phyloP scores from a whole-genome alignment of 805 yeast species.

The Myxozyma sirexii region DNA sequence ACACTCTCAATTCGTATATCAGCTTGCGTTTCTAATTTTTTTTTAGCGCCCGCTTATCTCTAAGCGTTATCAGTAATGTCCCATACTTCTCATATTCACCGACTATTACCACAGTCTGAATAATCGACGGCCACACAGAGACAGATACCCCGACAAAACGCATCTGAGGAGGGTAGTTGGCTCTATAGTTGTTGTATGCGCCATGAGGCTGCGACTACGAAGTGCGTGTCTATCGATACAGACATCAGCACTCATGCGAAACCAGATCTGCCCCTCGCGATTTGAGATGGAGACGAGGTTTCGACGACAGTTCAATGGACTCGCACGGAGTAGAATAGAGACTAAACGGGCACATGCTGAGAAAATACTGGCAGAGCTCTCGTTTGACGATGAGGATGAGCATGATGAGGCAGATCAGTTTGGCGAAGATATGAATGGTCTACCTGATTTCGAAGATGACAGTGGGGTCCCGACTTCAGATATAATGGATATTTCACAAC shows the following conservation, averaged over 20 bases:
- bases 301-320: background rate
- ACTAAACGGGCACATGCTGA: background rate
- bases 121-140: too few relatives aligned
- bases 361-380: background rate
- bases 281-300: too few relatives aligned
- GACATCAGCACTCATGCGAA: background rate
- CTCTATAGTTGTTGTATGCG: too few relatives aligned
- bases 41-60: too few relatives aligned
- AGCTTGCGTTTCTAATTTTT: too few relatives aligned
- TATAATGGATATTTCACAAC: too few relatives aligned
- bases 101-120: background rate
- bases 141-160: too few relatives aligned
- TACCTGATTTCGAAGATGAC: background rate
- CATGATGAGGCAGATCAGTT: too few relatives aligned
- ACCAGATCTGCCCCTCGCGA: too few relatives aligned
- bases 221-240: background rate
- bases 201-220: conserved; percentile 5
- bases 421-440: background rate
- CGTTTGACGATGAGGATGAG: background rate
- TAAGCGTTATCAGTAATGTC: background rate
- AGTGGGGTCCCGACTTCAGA: background rate
- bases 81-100: background rate
- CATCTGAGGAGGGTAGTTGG: too few relatives aligned
- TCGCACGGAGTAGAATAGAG: background rate
- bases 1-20: too few relatives aligned